A percentile compares a stretch with the other conserved stretches of the same genome.
phyloP scores from a whole-genome alignment of 164 flowering plant genomes.

The Nymphaea colorata region DNA sequence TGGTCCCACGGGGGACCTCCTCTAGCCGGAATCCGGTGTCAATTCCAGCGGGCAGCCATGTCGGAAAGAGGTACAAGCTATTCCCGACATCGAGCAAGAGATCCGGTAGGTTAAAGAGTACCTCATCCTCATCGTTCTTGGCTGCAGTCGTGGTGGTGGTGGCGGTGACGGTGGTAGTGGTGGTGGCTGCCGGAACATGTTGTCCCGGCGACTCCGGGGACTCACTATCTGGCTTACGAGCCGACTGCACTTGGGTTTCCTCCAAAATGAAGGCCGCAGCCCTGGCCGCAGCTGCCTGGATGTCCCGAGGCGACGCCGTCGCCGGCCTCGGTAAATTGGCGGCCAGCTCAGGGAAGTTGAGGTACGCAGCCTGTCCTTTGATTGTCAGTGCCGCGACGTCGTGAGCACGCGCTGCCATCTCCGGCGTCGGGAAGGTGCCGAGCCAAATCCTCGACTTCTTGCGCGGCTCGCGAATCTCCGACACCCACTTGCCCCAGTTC shows the following conservation, averaged over 20 bases:
- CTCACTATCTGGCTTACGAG: neutral
- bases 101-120: conserved; percentile 22
- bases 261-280: conserved; percentile 11
- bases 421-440: conserved; percentile 35
- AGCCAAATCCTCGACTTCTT: conserved; percentile 53
- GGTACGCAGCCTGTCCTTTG: conserved; percentile 29
- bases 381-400: conserved; percentile 41
- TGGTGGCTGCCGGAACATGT: neutral
- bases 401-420: conserved; percentile 55
- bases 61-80: conserved; percentile 1
- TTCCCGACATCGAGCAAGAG: conserved; percentile 11
- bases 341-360: conserved; percentile 43
- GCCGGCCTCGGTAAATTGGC: conserved; percentile 28
- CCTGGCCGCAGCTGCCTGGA: conserved; percentile 21
- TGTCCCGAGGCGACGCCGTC: conserved; percentile 23
- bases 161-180: neutral
- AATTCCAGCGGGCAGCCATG: conserved; percentile 5
- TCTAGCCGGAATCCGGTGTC: conserved; percentile 15
- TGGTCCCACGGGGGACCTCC: conserved; percentile 19
- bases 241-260: neutral
- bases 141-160: neutral
- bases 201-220: neutral
- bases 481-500: conserved; percentile 34
- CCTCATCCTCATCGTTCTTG: neutral
- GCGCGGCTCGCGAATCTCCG: conserved; percentile 43